Conservation (phyloP, 176 grass and related monocot species). For the Zea luxurians region DNA sequence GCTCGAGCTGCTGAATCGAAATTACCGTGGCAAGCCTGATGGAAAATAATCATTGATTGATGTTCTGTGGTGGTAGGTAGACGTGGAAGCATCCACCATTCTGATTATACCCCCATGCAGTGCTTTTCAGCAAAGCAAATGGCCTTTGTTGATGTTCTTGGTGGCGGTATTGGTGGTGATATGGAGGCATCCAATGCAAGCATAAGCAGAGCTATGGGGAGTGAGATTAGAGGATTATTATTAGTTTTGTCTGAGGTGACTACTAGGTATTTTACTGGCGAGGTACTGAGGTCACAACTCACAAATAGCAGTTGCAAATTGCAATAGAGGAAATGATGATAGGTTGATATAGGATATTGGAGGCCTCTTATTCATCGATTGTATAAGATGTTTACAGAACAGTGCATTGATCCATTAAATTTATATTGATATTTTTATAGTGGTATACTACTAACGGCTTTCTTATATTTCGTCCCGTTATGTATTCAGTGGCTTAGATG, state of each 20-base stretch:
- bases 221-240: conserved; percentile 39
- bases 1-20: conserved; percentile 76
- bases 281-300: conserved; percentile 20
- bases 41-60: conserved; percentile 28
- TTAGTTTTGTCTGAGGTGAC: conserved; percentile 31
- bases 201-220: conserved; percentile 35
- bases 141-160: neutral
- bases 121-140: conserved; percentile 24
- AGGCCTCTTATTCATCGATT: conserved; percentile 28
- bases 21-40: conserved; percentile 53
- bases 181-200: conserved; percentile 29
- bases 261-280: conserved; percentile 19
- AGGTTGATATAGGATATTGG: conserved; percentile 40
- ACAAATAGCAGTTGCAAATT: conserved; percentile 33
- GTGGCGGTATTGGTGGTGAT: neutral
- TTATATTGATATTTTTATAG: neutral
- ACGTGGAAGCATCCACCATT: neutral
- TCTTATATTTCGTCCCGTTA: neutral
- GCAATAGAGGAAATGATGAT: conserved; percentile 27
- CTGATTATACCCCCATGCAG: neutral
- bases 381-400: conserved; percentile 22
- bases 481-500: neutral
- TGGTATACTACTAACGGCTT: neutral
- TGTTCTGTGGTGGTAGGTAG: neutral
- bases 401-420: conserved; percentile 36